A percentile compares a stretch with the other conserved stretches of the same genome.
phyloP scores from a whole-genome alignment of 352 stramenopile species.

The Phytophthora kernoviae region DNA sequence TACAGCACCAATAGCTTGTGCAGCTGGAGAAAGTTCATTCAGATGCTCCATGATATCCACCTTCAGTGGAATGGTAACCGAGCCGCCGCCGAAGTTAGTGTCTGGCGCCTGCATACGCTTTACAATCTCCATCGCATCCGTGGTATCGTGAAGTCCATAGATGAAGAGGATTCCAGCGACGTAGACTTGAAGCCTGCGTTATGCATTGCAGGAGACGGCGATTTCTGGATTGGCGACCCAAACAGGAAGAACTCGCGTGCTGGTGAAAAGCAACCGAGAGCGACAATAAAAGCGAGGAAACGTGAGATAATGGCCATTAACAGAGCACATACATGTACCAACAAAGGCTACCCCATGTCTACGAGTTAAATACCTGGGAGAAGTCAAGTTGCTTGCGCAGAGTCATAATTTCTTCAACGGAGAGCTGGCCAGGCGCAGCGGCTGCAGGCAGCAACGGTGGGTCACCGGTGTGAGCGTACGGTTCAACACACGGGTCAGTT shows the following conservation, averaged over 20 bases:
- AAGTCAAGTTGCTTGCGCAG: constrained; percentile 80
- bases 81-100: constrained; percentile 92
- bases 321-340: constrained; percentile 11
- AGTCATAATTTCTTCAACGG: constrained; percentile 93
- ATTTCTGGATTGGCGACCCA: constrained; percentile 95
- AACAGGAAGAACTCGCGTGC: constrained; percentile 94
- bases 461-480: constrained; percentile 96
- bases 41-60: constrained; percentile 94
- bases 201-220: constrained; percentile 97
- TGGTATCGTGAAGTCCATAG: constrained; percentile 90
- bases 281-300: constrained; percentile 14
- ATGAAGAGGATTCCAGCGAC: constrained; percentile 82
- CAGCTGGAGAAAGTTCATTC: constrained; percentile 93
- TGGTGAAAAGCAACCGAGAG: constrained; percentile 32
- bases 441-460: constrained; percentile 92
- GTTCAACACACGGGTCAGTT: constrained; percentile 95
- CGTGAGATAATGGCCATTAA: constrained; percentile 32
- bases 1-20: constrained; percentile 96
- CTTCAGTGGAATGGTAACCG: constrained; percentile 99
- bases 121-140: constrained; percentile 45
- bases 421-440: constrained; percentile 96
- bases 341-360: constrained; percentile 18
- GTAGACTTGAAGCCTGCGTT: constrained; percentile 92
- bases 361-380: constrained; percentile 74
- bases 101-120: constrained; percentile 39